Evolutionary conservation across 148 eudicot species (phyloP).

Genomic region (Rhododendron molle): DNA sequence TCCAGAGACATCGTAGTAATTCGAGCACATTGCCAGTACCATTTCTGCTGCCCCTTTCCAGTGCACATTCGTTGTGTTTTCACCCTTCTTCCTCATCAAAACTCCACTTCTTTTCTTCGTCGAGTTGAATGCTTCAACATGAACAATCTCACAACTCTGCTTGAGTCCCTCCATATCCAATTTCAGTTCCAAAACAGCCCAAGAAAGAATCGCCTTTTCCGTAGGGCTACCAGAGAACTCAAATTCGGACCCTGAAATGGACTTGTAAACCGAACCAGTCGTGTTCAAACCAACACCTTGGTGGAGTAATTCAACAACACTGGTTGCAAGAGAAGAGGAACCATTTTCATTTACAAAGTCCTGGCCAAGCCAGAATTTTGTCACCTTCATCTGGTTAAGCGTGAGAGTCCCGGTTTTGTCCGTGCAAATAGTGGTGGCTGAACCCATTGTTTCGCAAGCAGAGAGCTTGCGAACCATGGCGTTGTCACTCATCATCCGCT

Average conservation of each 20-base stretch:
- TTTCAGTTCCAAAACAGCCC: conserved; percentile 15
- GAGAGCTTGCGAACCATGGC: not conserved
- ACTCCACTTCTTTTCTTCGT: conserved; percentile 14
- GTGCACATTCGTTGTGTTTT: not conserved
- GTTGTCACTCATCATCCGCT: not conserved
- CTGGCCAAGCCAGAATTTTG: not conserved
- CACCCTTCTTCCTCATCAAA: not conserved
- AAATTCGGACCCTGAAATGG: not conserved
- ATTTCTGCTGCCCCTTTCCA: conserved; percentile 15
- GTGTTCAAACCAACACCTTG: not conserved
- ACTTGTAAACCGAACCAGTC: not conserved
- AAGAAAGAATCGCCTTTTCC: not conserved
- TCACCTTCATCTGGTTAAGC: not conserved
- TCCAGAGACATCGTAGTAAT: conserved; percentile 8
- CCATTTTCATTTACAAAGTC: not conserved
- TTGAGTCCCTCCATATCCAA: conserved; percentile 13
- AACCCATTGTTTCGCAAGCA: not conserved
- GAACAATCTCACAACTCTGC: not conserved
- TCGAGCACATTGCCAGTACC: conserved; percentile 17
- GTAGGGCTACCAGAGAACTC: not conserved
- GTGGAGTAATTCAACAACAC: not conserved
- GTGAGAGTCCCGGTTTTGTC: not conserved
- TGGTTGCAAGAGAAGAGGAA: not conserved
- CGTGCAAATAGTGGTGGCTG: not conserved
- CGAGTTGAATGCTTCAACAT: conserved; percentile 15